Percentiles rank a stretch among this genome's conserved stretches.
phyloP scores from a whole-genome alignment of 148 eudicot genomes.

The Rhododendron kiyosumense region DNA sequence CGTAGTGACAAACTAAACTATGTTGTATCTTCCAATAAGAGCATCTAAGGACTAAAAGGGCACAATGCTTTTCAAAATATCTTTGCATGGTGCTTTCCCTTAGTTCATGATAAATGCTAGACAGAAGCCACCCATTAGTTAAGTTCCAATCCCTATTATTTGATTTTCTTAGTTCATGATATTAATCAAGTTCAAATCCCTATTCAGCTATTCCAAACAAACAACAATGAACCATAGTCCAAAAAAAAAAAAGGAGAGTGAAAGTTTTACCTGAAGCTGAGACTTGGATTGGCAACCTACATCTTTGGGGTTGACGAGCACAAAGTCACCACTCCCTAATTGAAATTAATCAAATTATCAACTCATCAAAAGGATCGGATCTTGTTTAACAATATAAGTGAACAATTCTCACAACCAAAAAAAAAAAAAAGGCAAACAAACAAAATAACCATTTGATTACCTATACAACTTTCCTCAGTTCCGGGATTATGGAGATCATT shows the following conservation, averaged over 20 bases:
- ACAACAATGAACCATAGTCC: neutral
- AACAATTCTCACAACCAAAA: neutral
- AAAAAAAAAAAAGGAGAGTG: neutral
- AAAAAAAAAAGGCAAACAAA: neutral
- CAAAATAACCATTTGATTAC: neutral
- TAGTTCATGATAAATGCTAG: neutral
- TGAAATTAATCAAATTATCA: neutral
- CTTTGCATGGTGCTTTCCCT: neutral
- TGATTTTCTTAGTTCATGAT: neutral
- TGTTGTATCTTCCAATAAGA: neutral
- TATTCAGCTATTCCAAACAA: neutral
- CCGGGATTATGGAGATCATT: constrained; percentile 9
- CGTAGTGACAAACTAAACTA: neutral
- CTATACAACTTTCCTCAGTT: constrained; percentile 22
- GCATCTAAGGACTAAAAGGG: neutral
- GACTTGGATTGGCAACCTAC: constrained; percentile 44
- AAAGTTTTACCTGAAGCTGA: constrained; percentile 51
- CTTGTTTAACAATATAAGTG: neutral
- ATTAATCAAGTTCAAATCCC: neutral
- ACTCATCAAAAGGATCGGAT: neutral
- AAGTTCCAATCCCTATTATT: neutral
- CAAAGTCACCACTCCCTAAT: constrained; percentile 38
- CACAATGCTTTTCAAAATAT: neutral
- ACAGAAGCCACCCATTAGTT: neutral
- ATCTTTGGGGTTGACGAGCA: constrained; percentile 72